Conservation (phyloP, 116 monocot genomes). For the Posidonia oceanica region DNA sequence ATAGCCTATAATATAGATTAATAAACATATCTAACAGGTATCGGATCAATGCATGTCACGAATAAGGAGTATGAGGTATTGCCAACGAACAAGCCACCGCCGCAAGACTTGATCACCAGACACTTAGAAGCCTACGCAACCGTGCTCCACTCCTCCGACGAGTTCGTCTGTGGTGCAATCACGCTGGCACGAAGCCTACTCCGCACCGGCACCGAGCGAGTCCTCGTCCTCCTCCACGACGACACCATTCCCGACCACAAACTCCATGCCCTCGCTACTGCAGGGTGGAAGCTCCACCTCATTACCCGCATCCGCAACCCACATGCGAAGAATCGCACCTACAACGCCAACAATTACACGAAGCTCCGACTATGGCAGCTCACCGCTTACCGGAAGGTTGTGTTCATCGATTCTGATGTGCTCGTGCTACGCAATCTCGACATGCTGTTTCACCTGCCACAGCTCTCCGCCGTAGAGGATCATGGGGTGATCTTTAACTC, state of each 20-base stretch:
- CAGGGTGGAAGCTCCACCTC: conserved; percentile 67
- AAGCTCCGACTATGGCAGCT: conserved; percentile 94
- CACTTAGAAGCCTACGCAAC: conserved; percentile 65
- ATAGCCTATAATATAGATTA: too few species aligned
- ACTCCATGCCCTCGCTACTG: conserved; percentile 48
- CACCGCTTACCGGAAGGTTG: conserved; percentile 73
- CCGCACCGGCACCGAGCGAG: conserved; percentile 53
- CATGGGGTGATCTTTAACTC: conserved; percentile 86
- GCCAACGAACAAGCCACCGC: too few species aligned
- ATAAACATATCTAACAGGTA: too few species aligned
- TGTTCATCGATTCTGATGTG: conserved; percentile 89
- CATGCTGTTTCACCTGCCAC: conserved; percentile 66
- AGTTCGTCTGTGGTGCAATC: conserved; percentile 85
- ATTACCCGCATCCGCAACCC: conserved; percentile 81
- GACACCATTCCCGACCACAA: conserved; percentile 51
- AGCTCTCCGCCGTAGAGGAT: conserved; percentile 68
- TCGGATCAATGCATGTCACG: too few species aligned
- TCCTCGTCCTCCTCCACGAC: conserved; percentile 79
- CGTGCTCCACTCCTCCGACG: conserved; percentile 71
- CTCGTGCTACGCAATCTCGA: conserved; percentile 74
- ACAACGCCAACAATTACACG: conserved; percentile 97
- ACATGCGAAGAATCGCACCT: conserved; percentile 57
- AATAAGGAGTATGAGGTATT: too few species aligned
- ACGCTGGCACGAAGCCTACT: conserved; percentile 80
- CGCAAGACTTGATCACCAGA: background rate